phyloP scores from a whole-genome alignment of 225 moss, liverwort and hornwort genomes.

The Physcomitrellopsis africana region DNA sequence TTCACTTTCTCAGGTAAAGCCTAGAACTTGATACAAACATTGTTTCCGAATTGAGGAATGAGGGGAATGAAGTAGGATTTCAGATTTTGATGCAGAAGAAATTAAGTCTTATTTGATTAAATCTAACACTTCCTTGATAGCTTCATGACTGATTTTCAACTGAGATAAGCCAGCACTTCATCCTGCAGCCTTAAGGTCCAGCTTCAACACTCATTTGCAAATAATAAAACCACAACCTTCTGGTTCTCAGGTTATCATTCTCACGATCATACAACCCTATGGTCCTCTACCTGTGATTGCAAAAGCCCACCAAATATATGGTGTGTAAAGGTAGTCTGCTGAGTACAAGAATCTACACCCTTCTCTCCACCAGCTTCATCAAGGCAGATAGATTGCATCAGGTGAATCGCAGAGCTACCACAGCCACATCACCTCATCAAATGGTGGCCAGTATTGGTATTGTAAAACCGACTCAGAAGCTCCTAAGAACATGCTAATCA shows the following conservation, averaged over 20 bases:
- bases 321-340: conserved; percentile 87
- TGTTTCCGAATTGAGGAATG: background rate
- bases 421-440: conserved; percentile 27
- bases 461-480: conserved; percentile 18
- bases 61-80: background rate
- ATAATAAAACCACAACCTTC: conserved; percentile 7
- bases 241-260: background rate
- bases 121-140: background rate
- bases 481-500: background rate
- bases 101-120: background rate
- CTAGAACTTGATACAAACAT: background rate
- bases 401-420: conserved; percentile 81
- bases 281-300: conserved; percentile 76
- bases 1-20: background rate
- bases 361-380: conserved; percentile 87
- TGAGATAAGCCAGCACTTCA: background rate
- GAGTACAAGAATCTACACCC: conserved; percentile 67
- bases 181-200: conserved; percentile 15
- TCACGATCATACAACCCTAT: background rate
- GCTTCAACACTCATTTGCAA: conserved; percentile 1
- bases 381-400: conserved; percentile 92
- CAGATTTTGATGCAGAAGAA: background rate
- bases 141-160: conserved; percentile 8
- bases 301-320: conserved; percentile 90
- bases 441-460: background rate